Conservation (phyloP, 164 flowering plant species). For the Piper longum region DNA sequence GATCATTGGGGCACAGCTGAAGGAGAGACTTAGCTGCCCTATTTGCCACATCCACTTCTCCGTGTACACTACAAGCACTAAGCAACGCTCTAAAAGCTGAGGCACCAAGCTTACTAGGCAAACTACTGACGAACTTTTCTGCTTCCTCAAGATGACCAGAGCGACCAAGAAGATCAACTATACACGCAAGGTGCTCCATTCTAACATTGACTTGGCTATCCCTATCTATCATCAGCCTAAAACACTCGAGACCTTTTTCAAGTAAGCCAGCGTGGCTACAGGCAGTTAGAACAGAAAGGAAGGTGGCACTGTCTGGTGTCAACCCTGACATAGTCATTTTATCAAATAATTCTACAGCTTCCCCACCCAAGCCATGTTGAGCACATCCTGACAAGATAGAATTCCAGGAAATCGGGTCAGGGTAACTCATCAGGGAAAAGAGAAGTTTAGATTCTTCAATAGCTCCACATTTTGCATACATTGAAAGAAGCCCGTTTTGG, state of each 20-base stretch:
- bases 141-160: constrained; percentile 38
- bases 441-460: constrained; percentile 23
- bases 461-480: constrained; percentile 56
- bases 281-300: constrained; percentile 34
- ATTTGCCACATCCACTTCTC: constrained; percentile 27
- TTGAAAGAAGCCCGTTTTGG: constrained; percentile 43
- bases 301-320: constrained; percentile 30
- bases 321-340: constrained; percentile 25
- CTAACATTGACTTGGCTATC: constrained; percentile 12
- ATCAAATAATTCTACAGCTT: constrained; percentile 37
- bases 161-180: constrained; percentile 38
- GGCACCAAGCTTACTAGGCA: constrained; percentile 31
- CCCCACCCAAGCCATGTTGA: constrained; percentile 34
- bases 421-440: constrained; percentile 24
- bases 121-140: constrained; percentile 27
- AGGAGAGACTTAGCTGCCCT: constrained; percentile 27
- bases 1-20: constrained; percentile 31
- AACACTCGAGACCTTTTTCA: constrained; percentile 34
- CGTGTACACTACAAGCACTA: constrained; percentile 40
- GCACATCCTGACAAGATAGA: constrained; percentile 36
- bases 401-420: constrained; percentile 49
- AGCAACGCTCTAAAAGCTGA: constrained; percentile 29
- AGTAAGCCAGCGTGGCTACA: constrained; percentile 43
- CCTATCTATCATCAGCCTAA: constrained; percentile 24
- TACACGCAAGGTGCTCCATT: constrained; percentile 34